Conservation (phyloP, 257 asterid genomes). For the Solanum arcanum region DNA sequence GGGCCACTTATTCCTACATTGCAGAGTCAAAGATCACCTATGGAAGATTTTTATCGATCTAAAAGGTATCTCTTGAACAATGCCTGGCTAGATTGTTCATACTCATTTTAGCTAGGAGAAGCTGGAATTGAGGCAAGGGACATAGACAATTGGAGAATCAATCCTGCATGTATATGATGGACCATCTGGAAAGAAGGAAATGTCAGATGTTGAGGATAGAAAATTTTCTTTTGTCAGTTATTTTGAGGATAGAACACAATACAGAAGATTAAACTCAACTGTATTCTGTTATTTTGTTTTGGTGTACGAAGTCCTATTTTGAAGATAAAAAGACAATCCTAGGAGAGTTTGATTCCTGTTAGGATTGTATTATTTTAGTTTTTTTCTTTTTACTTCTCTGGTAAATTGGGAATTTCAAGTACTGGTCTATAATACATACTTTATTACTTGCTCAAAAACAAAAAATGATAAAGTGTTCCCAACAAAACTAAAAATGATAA, state of each 20-base stretch:
- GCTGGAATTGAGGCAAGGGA: not conserved
- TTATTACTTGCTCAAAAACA: not conserved
- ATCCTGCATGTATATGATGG: not conserved
- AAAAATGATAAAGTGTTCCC: not conserved
- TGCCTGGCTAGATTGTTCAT: not conserved
- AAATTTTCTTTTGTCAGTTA: too few species aligned
- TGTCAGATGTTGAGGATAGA: not conserved
- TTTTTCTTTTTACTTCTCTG: not conserved
- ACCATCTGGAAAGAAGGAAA: not conserved
- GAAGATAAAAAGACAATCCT: not conserved
- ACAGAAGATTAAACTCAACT: not conserved
- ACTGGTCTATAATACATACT: not conserved
- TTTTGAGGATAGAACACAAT: not conserved
- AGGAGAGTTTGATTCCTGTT: not conserved
- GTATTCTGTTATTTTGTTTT: not conserved
- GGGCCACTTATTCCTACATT: not conserved
- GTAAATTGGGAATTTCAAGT: not conserved
- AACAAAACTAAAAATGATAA: not conserved
- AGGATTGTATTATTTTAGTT: not conserved
- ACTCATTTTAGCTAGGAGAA: not conserved
- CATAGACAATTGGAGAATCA: not conserved
- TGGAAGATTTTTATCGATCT: not conserved
- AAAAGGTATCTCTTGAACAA: not conserved
- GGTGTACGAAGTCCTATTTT: not conserved
- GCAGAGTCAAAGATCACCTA: not conserved